Conservation (phyloP, 1,284 basidiomycete species). For the Pyrrhoderma noxium region DNA sequence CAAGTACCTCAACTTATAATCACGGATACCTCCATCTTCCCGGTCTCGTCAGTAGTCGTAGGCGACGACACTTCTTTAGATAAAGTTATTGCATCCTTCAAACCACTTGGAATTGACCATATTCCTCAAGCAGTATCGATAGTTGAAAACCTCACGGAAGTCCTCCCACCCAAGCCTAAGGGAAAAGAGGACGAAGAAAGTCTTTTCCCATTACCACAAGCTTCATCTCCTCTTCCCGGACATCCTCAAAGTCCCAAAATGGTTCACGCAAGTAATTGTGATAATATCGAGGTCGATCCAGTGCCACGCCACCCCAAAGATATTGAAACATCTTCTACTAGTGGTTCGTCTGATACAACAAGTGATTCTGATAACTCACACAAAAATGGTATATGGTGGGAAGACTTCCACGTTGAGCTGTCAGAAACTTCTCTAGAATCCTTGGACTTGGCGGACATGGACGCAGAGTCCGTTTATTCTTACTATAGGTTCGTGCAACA, state of each 20-base stretch:
- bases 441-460: neutral
- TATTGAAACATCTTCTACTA: neutral
- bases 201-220: neutral
- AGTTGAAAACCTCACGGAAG: neutral
- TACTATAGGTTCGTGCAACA: neutral
- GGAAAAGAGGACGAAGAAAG: slow-evolving; percentile 1
- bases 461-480: neutral
- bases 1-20: slow-evolving; percentile 9
- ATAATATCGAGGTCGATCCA: neutral
- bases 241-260: neutral
- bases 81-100: slow-evolving; percentile 13
- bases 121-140: neutral
- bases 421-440: neutral
- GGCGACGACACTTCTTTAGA: slow-evolving; percentile 9
- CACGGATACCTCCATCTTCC: slow-evolving; percentile 15
- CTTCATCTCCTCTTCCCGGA: neutral
- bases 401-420: neutral
- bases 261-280: neutral
- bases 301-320: neutral
- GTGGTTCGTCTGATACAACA: neutral
- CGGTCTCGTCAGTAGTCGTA: slow-evolving; percentile 10
- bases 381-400: slow-evolving; percentile 11
- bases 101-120: slow-evolving; percentile 6
- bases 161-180: neutral
- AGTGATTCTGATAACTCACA: neutral